Evolutionary conservation across 164 flowering plant genomes (phyloP).

Genomic region (Nymphaea colorata): DNA sequence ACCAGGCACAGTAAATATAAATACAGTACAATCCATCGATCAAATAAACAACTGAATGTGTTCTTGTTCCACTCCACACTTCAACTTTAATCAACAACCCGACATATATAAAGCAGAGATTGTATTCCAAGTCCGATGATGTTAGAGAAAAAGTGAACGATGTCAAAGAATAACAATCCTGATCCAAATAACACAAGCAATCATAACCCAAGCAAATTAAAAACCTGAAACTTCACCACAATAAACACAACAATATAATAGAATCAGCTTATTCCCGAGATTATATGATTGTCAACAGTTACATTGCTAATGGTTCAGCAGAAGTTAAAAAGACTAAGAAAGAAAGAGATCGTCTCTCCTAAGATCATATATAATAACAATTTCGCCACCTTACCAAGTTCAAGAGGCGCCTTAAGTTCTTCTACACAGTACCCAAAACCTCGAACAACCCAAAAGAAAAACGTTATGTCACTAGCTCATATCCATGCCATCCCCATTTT

Average conservation of each 20-base stretch:
- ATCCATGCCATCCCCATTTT: slow-evolving; percentile 95
- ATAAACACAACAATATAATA: not conserved
- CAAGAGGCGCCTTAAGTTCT: not conserved
- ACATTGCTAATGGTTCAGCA: not conserved
- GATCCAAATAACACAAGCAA: not conserved
- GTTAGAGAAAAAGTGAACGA: too few relatives aligned
- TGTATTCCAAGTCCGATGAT: too few relatives aligned
- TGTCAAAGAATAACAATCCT: too few relatives aligned
- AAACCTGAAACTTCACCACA: not conserved
- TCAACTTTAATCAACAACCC: not conserved
- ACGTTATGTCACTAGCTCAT: slow-evolving; percentile 36
- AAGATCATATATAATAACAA: not conserved
- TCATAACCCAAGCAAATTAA: not conserved
- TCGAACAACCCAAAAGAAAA: not conserved
- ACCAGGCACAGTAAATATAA: not conserved
- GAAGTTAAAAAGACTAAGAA: not conserved
- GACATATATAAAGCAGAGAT: not conserved
- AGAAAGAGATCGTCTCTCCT: not conserved
- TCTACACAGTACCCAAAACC: not conserved
- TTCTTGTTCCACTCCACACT: too few relatives aligned
- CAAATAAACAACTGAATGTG: not conserved
- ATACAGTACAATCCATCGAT: not conserved
- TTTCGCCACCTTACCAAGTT: not conserved
- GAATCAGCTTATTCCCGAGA: not conserved
- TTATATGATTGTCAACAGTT: not conserved